Evolutionary conservation across 352 stramenopile genomes (phyloP).

Genomic region (Albugo laibachii): DNA sequence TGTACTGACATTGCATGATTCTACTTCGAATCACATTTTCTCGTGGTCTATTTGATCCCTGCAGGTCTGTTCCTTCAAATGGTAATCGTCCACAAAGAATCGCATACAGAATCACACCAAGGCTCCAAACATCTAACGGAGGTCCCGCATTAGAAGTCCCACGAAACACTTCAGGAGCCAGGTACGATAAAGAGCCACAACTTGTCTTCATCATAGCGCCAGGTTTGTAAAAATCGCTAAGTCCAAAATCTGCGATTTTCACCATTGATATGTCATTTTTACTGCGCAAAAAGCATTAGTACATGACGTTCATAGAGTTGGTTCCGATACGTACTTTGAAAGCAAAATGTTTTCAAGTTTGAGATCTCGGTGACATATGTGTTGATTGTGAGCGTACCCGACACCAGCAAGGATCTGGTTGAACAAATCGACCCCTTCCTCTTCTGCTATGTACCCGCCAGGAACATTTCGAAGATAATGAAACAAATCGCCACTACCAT

Average conservation of each 20-base stretch:
- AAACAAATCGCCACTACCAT: conserved; percentile 47
- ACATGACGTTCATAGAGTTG: not conserved
- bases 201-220: conserved; percentile 76
- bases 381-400: conserved; percentile 75
- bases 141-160: conserved; percentile 65
- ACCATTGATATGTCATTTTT: conserved; percentile 64
- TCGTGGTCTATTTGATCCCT: conserved; percentile 43
- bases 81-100: conserved; percentile 63
- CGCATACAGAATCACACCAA: conserved; percentile 76
- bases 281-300: conserved; percentile 11
- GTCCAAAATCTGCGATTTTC: conserved; percentile 77
- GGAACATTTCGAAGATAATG: conserved; percentile 56
- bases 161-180: conserved; percentile 72
- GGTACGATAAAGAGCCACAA: conserved; percentile 73
- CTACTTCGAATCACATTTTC: conserved; percentile 72
- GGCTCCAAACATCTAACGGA: conserved; percentile 81
- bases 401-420: conserved; percentile 61
- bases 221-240: conserved; percentile 79
- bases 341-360: conserved; percentile 80
- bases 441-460: conserved; percentile 27
- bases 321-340: conserved; percentile 23
- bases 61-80: conserved; percentile 65
- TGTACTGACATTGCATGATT: conserved; percentile 75
- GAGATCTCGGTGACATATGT: conserved; percentile 78
- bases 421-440: conserved; percentile 40